Percentiles rank a stretch among this genome's conserved stretches.
These are phyloP conservation scores for Ormosia emarginata DNA, from an alignment of 306 rosid species.

Conservation along the genomic window DNA sequence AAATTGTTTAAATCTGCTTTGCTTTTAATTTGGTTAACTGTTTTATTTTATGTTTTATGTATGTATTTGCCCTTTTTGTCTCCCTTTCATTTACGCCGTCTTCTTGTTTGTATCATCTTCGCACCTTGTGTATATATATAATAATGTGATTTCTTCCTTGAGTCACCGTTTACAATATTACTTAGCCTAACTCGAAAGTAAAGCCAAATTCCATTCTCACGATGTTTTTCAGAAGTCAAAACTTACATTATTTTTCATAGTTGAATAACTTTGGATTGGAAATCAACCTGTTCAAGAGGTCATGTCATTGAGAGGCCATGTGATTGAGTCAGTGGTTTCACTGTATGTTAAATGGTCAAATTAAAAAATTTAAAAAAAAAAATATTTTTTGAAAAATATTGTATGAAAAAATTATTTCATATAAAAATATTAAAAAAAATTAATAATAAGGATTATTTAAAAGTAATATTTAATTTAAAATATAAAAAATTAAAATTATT, in stretches of 20 bases:
- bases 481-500: no score
- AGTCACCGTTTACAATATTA: background rate
- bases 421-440: no score
- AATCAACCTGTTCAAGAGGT: no score
- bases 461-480: no score
- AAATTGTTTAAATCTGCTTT: background rate
- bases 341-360: no score
- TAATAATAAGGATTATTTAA: no score
- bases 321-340: no score
- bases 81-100: background rate
- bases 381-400: no score
- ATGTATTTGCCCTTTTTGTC: background rate
- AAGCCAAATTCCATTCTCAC: constrained; percentile 6
- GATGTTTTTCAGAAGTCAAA: background rate
- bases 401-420: no score
- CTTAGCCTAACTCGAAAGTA: background rate
- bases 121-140: background rate
- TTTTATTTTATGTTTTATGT: background rate
- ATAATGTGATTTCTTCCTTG: background rate
- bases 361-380: no score
- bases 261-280: no score
- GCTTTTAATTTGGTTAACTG: background rate
- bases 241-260: background rate
- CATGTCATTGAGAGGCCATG: no score
- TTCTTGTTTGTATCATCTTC: background rate